Evolutionary conservation across 208 protist genomes (phyloP), one percentile per base, ranked within the genome.

Genomic region (Trypanosoma cruzi): DNA sequence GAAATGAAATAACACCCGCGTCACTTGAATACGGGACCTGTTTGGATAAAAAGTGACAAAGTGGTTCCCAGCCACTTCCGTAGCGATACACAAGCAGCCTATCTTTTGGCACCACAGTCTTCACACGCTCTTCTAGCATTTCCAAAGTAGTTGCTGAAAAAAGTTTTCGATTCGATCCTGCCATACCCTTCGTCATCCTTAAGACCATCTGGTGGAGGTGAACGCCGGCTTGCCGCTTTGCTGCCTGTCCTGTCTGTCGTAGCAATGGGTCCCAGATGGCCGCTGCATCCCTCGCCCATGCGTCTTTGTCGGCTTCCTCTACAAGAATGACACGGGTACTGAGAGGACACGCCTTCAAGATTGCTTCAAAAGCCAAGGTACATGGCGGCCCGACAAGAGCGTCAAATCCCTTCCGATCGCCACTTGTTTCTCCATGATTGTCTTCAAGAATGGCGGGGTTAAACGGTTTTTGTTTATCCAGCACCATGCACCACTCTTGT

Each of bases 281-380:
- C 13, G 82, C 77, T 55, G 83, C 84, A 52, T 94, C 83, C 49
- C 74, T 81, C 57, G 84, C 86, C 86, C 84, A 96, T 34, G 63
- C 56, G 0, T 84, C 62, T 64, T 96, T 96, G 58, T 96, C 84
- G 2, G 68, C 57, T 74, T 96, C 88, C 79, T 94, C 88, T 16
- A 94, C 83, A 0, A 96, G 68, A 61, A 96, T 79, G 8, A 96
- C 88, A 46, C 82, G 80, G 10, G 88, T 94, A 70, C 80, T 89
- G 36, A 83, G 81, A 20, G 91, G 88, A 59, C 88, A 96, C 54
- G 54, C 71, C 16, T 73, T 77, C 26, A 96, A 70, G 52, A 96
- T 89, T 1, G 79, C 8, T 61, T 96, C 88, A 69, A 93, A 96
- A 14, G 88, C 91, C 26, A 89, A 58, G 36, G 91, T 89, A 7